phyloP scores from a whole-genome alignment of 768 basidiomycete genomes.

The Lentinus brumalis region DNA sequence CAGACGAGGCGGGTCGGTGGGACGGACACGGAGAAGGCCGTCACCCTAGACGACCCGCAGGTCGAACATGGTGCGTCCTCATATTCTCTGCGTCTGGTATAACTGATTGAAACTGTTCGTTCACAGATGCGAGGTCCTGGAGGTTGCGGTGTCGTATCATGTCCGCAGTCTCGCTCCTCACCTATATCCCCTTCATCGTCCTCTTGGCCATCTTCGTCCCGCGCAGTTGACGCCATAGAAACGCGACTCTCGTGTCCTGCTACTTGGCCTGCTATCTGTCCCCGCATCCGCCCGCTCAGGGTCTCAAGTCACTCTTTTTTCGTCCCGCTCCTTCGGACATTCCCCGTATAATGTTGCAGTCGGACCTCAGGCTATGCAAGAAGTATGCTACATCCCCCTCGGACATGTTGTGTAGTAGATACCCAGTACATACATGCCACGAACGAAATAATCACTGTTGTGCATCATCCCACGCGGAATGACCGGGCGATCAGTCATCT shows the following conservation, averaged over 20 bases:
- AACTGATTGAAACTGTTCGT: background rate
- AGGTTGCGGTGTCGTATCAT: conserved; percentile 75
- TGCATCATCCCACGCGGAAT: background rate
- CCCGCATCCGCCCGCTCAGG: background rate
- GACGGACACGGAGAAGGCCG: conserved; percentile 61
- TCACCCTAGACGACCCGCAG: conserved; percentile 77
- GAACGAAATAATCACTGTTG: conserved; percentile 18
- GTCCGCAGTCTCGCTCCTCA: conserved; percentile 65
- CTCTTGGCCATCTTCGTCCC: conserved; percentile 65
- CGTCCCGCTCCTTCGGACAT: conserved; percentile 14
- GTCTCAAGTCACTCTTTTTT: conserved; percentile 15
- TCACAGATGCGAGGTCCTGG: conserved; percentile 71
- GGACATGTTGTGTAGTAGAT: conserved; percentile 22
- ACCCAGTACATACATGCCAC: conserved; percentile 12
- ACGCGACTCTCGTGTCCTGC: conserved; percentile 6
- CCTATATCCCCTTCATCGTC: conserved; percentile 79
- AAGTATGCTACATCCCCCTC: conserved; percentile 10
- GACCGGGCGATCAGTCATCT: conserved; percentile 41
- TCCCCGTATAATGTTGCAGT: conserved; percentile 3
- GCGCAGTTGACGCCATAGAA: conserved; percentile 15
- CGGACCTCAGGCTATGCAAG: conserved; percentile 11
- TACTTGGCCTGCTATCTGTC: background rate
- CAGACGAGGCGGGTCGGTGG: conserved; percentile 63
- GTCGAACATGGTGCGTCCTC: conserved; percentile 66
- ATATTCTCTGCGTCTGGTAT: background rate